Conservation (phyloP, 2,329 filamentous ascomycete genomes). For the Aspergillus candidus region DNA sequence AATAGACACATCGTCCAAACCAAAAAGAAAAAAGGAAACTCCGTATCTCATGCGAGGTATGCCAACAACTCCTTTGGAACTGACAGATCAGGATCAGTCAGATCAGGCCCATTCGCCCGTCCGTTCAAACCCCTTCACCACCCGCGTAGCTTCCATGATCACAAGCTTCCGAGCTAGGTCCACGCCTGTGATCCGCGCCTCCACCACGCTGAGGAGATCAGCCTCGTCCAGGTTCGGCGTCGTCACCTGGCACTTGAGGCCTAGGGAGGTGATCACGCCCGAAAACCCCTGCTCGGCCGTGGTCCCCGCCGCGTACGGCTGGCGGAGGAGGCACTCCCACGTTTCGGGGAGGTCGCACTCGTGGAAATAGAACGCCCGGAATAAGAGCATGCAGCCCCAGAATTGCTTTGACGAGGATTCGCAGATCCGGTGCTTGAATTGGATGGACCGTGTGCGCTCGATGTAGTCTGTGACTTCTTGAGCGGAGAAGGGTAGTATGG, state of each 20-base stretch:
- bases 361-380: slow-evolving; percentile 52
- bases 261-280: slow-evolving; percentile 27
- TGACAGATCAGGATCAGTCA: too few species aligned
- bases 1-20: too few species aligned
- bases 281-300: slow-evolving; percentile 17
- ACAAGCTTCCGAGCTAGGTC: slow-evolving; percentile 29
- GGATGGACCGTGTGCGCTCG: slow-evolving; percentile 36
- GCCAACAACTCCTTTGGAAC: too few species aligned
- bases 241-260: slow-evolving; percentile 26
- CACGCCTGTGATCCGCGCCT: slow-evolving; percentile 29
- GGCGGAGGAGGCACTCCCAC: slow-evolving; percentile 35
- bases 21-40: too few species aligned
- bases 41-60: too few species aligned
- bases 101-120: slow-evolving; percentile 26
- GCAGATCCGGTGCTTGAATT: slow-evolving; percentile 38
- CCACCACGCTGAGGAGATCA: slow-evolving; percentile 28
- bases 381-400: slow-evolving; percentile 51
- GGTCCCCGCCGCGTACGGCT: slow-evolving; percentile 20
- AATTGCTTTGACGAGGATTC: slow-evolving; percentile 32
- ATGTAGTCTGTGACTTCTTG: slow-evolving; percentile 46
- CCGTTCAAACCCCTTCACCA: slow-evolving; percentile 29
- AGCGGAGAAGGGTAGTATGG: slow-evolving; percentile 46
- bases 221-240: slow-evolving; percentile 20
- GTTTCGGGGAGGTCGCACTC: slow-evolving; percentile 48
- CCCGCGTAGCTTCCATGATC: slow-evolving; percentile 27